Evolutionary conservation across 805 yeast genomes (phyloP), one percentile per base, ranked within the genome.

Genomic region (Candida golubevii): DNA sequence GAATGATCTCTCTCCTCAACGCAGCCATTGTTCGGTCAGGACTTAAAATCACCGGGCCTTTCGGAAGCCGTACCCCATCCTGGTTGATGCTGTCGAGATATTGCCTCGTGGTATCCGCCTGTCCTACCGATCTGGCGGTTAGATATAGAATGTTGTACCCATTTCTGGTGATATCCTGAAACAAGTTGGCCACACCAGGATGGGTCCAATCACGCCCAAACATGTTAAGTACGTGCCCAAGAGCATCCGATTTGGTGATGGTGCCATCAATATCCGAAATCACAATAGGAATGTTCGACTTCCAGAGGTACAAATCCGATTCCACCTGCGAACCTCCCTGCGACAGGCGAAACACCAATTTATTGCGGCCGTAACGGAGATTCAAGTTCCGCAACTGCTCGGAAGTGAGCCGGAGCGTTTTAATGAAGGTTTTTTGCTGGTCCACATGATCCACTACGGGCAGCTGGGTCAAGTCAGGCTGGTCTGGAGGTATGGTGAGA

Each of bases 21-120:
- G 99, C 99, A 3, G 98, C 98, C 71, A 93, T 88, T 0, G 98
- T 91, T 55, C 99, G 67, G 65, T 93, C 99, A 0, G 99, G 99
- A 31, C 96, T 86, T 41, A 93, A 68, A 35, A 93, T 88, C 10
- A 93, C 99, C 0, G 99, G 99, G 0, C 99, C 99, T 6, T 65
- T 61, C 0, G 99, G 99, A 33, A 93, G 65, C 42, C 72, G 75
- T 46, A 75, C 69, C 39, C 81, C 83, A 29, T 71, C 75, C 61
- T 93, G 99, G 28, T 73, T 78, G 18, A 93, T 82, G 30, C 88
- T 85, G 45, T 77, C 71, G 35, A 93, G 69, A 59, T 93, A 93
- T 42, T 86, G 80, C 51, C 98, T 71, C 0, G 99, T 93, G 1
- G 85, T 75, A 58, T 93, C 98, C 0, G 98, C 96, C 57, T 87